Evolutionary conservation across 306 rosid species (phyloP), one percentile per base, ranked within the genome.

Genomic region (Pyrus bretschneideri): DNA sequence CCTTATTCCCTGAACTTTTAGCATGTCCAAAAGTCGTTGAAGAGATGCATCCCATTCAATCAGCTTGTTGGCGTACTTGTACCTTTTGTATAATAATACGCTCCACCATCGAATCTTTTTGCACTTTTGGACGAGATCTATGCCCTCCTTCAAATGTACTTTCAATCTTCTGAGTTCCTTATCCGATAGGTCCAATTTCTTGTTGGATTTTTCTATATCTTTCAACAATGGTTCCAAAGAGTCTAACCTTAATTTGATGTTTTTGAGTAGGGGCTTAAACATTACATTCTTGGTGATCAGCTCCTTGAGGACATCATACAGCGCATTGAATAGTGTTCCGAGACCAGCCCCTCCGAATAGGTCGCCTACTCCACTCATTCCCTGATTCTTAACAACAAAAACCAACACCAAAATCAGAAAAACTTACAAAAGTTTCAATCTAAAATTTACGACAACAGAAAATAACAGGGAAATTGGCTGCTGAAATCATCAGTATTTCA

Each of bases 11-110:
- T 69, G 87, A 65, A 9, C 76, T 14, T 44, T 72, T 74, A 87
- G 12, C 0, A 82, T 2, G 9, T 30, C 27, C 58, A 87, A 72
- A 46, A 57, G 86, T 9, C 59, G 17, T 0, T 0, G 0, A 27
- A 88, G 84, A 1, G 69, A 40, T 0, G 23, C 12, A 14, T 88
- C 71, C 79, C 86, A 78, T 0, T 9, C 82, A 22, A 79, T 61
- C 68, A 91, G 90, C 22, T 84, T 21, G 29, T 74, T 46, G 11
- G 70, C 59, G n/a, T 30, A 74, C n/a, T 63, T 62, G 59, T 30
- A 61, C 78, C 13, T 74, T 10, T 45, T 19, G 3, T 27, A 45
- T 7, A 35, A 35, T 35, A 7, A 23, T 23, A 23, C 40, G n/a
- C 30, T 4, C 78, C 78, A 74, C 13, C 5, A 7, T 0, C 45